Evolutionary conservation across 139 green algal genomes (phyloP).

Genomic region (Chlamydomonas applanata): DNA sequence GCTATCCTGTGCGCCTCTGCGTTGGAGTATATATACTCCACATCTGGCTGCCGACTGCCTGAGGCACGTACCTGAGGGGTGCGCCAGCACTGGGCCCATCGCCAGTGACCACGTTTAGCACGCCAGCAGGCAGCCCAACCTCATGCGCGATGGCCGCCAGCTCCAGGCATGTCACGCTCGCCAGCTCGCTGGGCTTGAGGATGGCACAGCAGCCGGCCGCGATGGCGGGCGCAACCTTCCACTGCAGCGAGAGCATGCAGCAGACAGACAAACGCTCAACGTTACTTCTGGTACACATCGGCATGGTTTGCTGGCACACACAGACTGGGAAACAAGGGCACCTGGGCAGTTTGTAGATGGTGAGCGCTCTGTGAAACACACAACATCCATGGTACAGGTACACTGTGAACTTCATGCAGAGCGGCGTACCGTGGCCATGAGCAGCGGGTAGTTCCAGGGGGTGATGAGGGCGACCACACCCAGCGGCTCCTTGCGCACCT

Average conservation of each 20-base stretch:
- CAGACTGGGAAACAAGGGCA: neutral
- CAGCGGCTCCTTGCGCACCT: constrained; percentile 53
- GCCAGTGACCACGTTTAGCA: constrained; percentile 80
- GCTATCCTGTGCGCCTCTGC: no score
- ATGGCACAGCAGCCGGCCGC: constrained; percentile 79
- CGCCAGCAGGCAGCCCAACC: constrained; percentile 59
- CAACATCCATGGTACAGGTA: no score
- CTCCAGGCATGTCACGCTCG: constrained; percentile 82
- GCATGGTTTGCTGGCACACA: no score
- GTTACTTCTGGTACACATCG: no score
- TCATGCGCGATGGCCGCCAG: constrained; percentile 67
- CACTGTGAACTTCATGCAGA: no score
- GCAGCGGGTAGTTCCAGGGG: constrained; percentile 89
- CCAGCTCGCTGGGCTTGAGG: constrained; percentile 83
- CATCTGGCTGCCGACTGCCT: no score
- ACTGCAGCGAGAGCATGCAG: constrained; percentile 33
- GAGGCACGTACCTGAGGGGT: constrained; percentile 36
- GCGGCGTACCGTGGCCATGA: constrained; percentile 63
- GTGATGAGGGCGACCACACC: constrained; percentile 81
- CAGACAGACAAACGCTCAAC: no score
- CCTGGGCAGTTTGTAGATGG: no score
- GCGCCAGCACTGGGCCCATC: constrained; percentile 53
- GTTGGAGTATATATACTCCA: no score
- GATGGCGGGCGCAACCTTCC: constrained; percentile 88
- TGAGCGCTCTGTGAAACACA: no score